Evolutionary conservation across 139 green algal species (phyloP), one percentile per base, ranked within the genome.

Genomic region (Micromonas commoda): DNA sequence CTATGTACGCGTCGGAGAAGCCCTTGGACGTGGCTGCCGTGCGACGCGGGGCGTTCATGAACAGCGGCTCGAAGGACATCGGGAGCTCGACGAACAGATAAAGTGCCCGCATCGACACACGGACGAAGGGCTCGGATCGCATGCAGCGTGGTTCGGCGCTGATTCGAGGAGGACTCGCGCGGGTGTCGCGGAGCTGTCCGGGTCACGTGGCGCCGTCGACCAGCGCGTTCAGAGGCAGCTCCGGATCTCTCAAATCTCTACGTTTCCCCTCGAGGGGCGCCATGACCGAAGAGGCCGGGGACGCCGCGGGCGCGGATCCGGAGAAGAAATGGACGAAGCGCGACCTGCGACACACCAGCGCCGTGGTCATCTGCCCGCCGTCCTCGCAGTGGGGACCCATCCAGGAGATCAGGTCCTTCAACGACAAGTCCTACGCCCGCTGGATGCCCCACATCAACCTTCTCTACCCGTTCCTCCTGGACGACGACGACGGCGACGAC

Each of bases 401-500:
- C 28, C 90, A 94, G 70, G 63, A 77, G 0, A 66, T 90, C 2
- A 72, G 90, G 0, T 82, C 77, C 34, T 83, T 87, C 28, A 79
- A 84, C 32, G 90, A 94, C 76, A 93, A 91, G 61, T 71, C 67
- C 51, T 85, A 54, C 66, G 45, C 29, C 37, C 73, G 90, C 1
- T 94, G 90, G 90, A 84, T 84, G 2, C 90, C 90, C 0, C 90
- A 94, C 69, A 82, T 93, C 23, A 94, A 94, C 83, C 81, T 94
- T 21, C 77, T 94, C 6, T 94, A 94, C 70, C 90, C 90, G 0
- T 94, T 94, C 70, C 39, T 76, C 24, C 73, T 84, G 19, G 84
- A 91, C 52, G 65, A 29, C 0, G 84, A 91, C 52, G 65, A 29
- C 0, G 45, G 45, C 45, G 45, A 57, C 45, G 45, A 57, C 45